Base-by-base conservation (phyloP, 768 basidiomycete species). In the Strobilomyces echinocephalus region DNA sequence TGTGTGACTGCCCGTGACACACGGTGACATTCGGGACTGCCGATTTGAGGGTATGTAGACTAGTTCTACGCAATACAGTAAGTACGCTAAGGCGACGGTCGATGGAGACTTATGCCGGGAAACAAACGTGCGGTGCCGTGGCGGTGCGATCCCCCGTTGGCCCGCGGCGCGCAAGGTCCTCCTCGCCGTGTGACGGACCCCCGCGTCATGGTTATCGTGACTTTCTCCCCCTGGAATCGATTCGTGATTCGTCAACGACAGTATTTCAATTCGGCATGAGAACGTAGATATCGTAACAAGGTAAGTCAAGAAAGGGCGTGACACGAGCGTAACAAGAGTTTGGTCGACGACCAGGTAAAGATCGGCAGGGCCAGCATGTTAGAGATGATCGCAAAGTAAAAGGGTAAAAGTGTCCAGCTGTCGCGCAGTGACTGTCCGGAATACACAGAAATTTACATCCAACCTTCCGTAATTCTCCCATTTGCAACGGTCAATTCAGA, bases 381-480 rank as follows among this genome's bases (percentile, higher is more conserved):
- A 50, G 51, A n/a, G 47, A 45, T 24, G 35, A 57, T 55, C 45
- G 34, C 45, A 53, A 52, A 18, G 54, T 53, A 28, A 52, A 46
- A 35, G 50, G 57, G 35, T 63, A 67, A 72, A 20, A 62, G 54
- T 72, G 77, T 79, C 76, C 79, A 75, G 28, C 28, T 28, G 52
- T 60, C 50, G 59, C 16, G 33, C 34, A n/a, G 4, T 26, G 21
- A 43, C 48, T 47, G 52, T 54, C 46, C 46, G 39, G 56, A 31
- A 39, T 39, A 49, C 31, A 46, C 40, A 50, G n/a, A 46, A 31
- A 44, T 65, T n/a, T 56, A 69, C 54, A 71, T 71, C 68, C 68
- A 71, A 15, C 81, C 81, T 59, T 86, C 84, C 57, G 79, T 67
- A 41, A 83, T 72, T 56, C 82, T 77, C 48, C 78, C 77, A 24